Conservation (phyloP, 2,329 filamentous ascomycete species). For the Emmonsia crescens region DNA sequence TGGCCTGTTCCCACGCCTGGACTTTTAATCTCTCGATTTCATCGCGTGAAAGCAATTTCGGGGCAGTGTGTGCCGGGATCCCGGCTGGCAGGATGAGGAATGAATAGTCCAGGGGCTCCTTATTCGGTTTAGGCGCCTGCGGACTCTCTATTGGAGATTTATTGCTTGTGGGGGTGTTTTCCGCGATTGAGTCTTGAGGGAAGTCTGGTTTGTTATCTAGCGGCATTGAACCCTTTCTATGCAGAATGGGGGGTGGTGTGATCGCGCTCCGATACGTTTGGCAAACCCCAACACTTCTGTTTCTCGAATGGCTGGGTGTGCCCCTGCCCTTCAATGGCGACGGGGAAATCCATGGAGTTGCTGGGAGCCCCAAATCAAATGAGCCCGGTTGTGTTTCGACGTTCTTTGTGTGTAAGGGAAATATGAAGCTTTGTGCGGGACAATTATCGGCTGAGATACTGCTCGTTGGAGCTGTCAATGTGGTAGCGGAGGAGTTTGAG, state of each 20-base stretch:
- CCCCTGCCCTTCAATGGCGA: neutral
- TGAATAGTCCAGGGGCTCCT: neutral
- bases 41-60: conserved; percentile 9
- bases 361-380: neutral
- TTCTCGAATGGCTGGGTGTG: neutral
- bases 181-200: conserved; percentile 8
- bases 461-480: neutral
- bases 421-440: neutral
- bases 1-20: conserved; percentile 18
- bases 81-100: conserved; percentile 14
- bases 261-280: neutral
- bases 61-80: conserved; percentile 13
- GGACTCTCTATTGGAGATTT: conserved; percentile 3
- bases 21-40: conserved; percentile 17
- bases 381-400: neutral
- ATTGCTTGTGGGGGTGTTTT: conserved; percentile 10
- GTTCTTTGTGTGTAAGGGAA: neutral
- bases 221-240: neutral
- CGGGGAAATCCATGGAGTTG: neutral
- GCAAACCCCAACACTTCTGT: neutral
- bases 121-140: neutral
- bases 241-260: neutral
- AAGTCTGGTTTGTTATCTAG: conserved; percentile 3
- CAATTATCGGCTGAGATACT: neutral
- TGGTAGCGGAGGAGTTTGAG: conserved; percentile 2